Evolutionary conservation across 495 filamentous ascomycete genomes (phyloP), one percentile per base, ranked within the genome.

Genomic region (Penicillium alfredii): DNA sequence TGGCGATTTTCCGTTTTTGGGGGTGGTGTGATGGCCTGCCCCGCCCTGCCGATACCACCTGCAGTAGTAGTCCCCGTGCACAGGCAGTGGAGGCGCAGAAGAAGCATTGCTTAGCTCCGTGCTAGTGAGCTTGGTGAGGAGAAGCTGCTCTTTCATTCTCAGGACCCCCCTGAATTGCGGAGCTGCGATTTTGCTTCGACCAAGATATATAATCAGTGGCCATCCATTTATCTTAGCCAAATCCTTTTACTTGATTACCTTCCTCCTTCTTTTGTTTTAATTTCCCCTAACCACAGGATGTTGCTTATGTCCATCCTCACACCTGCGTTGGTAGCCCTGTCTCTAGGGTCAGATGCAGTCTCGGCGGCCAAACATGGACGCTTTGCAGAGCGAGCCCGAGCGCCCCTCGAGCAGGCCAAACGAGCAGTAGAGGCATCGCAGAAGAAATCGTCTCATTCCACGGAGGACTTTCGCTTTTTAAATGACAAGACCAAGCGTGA

Each of bases 321-420:
- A 14, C 42, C 56, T 32, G 51, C 54, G 17, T 27, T 57, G 11
- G 18, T 65, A 13, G 53, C 55, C 15, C 32, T 56, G 5, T 55
- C 49, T 4, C 24, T 62, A 19, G 50, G 54, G n/a, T 42, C 44
- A 11, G 56, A 59, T n/a, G n/a, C 42, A 25, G 54, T 42, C 4
- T 40, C 37, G 6, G 55, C 52, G 19, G 43, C 45, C 2, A 47
- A 49, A 8, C 60, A 58, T 51, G 63, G 61, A 4, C 60, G 51
- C 0, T 60, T 66, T 26, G 54, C 38, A 11, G 38, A 64, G 26
- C 88, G 86, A 56, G 82, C 84, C 52, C 88, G 83, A 44, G 88
- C 86, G 56, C 83, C 87, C 44, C 76, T 82, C 35, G 85, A 88
- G 58, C 72, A 87, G 38, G 84, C 82, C 50, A 90, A 94, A 70